Percentiles rank a stretch among this genome's conserved stretches.
Conservation (phyloP, 441 rosid species). For the Gossypium aridum region DNA sequence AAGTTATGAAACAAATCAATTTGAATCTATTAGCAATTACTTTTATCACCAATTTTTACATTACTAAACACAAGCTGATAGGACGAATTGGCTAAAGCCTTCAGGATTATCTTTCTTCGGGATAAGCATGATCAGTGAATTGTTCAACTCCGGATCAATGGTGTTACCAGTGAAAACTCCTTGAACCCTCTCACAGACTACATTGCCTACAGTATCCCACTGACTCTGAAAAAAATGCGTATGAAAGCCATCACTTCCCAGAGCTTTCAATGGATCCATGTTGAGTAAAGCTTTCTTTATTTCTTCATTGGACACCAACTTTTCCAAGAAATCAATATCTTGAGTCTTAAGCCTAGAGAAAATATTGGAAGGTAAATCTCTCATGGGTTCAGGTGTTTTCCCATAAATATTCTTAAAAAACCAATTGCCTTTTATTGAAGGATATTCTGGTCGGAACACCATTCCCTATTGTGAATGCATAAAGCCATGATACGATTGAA, state of each 20-base stretch:
- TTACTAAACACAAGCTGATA: too few species aligned
- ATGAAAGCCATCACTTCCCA: background rate
- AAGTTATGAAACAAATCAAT: too few species aligned
- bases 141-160: background rate
- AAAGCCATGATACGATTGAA: background rate
- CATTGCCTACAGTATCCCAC: background rate
- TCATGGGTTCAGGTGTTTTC: background rate
- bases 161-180: background rate
- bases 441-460: background rate
- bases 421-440: background rate
- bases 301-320: background rate
- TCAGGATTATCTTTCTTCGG: background rate
- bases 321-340: background rate
- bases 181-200: background rate
- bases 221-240: background rate
- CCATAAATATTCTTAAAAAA: background rate
- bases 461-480: background rate
- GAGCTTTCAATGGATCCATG: background rate
- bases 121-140: background rate
- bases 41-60: too few species aligned
- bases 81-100: too few species aligned
- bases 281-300: too few species aligned
- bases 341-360: background rate
- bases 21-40: too few species aligned
- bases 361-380: background rate